A percentile compares a stretch with the other conserved stretches of the same genome.
Conservation (phyloP, 306 rosid species). For the Neltuma alba region DNA sequence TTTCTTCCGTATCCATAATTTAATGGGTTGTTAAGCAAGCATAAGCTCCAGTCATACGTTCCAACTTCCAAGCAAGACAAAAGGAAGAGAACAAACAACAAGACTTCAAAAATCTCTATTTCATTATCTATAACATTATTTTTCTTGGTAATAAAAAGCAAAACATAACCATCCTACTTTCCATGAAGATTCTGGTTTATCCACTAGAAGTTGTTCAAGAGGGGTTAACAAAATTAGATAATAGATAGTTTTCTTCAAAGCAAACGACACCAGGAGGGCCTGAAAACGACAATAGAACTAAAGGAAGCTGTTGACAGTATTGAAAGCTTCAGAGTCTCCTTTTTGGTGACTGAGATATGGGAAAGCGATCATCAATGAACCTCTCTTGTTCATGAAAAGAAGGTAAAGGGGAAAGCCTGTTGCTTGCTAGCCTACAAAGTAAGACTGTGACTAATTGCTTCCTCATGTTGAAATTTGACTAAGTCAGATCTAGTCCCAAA, state of each 20-base stretch:
- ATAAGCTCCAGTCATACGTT: slow-evolving; percentile 26
- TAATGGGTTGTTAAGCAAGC: slow-evolving; percentile 36
- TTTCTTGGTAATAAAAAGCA: slow-evolving; percentile 8
- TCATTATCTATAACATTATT: slow-evolving; percentile 1
- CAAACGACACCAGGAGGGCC: slow-evolving; percentile 6
- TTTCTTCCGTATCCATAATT: slow-evolving; percentile 34
- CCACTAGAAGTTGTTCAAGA: not conserved
- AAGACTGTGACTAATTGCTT: slow-evolving; percentile 41
- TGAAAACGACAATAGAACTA: slow-evolving; percentile 48
- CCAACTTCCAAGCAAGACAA: slow-evolving; percentile 25
- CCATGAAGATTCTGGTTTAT: slow-evolving; percentile 5
- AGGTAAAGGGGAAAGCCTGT: slow-evolving; percentile 64
- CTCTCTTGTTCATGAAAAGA: slow-evolving; percentile 64
- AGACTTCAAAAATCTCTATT: slow-evolving; percentile 12
- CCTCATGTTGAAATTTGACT: slow-evolving; percentile 44
- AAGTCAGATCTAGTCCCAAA: slow-evolving; percentile 44
- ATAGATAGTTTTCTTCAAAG: not conserved
- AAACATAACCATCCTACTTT: not conserved
- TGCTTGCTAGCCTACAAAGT: slow-evolving; percentile 51
- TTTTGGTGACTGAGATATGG: slow-evolving; percentile 47
- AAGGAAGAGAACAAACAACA: slow-evolving; percentile 41
- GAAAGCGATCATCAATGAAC: slow-evolving; percentile 45
- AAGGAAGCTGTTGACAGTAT: not conserved
- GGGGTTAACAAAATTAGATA: not conserved
- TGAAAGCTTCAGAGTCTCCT: slow-evolving; percentile 55